A percentile compares a stretch with the other conserved stretches of the same genome.
phyloP scores from a whole-genome alignment of 176 grass and related monocot species.

The Typha latifolia region DNA sequence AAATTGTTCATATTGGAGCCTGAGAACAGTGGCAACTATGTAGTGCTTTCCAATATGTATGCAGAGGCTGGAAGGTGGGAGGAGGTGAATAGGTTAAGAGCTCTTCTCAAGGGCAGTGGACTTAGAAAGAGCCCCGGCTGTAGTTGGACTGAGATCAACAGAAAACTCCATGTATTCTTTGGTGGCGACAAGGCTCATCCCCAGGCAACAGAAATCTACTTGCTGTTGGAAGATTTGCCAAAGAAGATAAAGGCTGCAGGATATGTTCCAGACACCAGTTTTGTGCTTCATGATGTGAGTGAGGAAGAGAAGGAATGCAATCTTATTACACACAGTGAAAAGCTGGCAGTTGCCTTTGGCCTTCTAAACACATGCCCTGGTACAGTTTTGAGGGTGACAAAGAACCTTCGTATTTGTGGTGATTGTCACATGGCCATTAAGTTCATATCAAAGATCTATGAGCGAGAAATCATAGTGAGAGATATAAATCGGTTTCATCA shows the following conservation, averaged over 20 bases:
- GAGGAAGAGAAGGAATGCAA: conserved; percentile 14
- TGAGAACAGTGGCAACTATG: conserved; percentile 16
- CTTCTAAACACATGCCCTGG: conserved; percentile 3
- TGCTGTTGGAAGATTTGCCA: conserved; percentile 8
- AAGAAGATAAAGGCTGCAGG: conserved; percentile 5
- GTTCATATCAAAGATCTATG: conserved; percentile 10
- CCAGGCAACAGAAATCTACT: conserved; percentile 2
- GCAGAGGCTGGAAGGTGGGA: conserved; percentile 17
- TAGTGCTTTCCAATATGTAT: conserved; percentile 23
- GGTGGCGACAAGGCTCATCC: conserved; percentile 6
- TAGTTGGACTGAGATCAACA: conserved; percentile 13
- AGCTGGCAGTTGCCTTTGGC: conserved; percentile 11
- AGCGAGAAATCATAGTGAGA: conserved; percentile 5
- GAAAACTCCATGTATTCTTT: conserved; percentile 2
- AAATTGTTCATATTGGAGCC: conserved; percentile 21
- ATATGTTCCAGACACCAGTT: conserved; percentile 9
- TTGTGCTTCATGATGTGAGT: conserved; percentile 11
- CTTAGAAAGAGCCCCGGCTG: not conserved
- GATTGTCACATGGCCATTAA: conserved; percentile 10
- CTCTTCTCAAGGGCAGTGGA: conserved; percentile 2
- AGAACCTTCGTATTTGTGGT: conserved; percentile 10
- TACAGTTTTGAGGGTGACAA: conserved; percentile 1
- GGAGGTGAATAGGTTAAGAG: conserved; percentile 14
- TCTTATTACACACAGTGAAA: not conserved
- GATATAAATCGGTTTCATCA: conserved; percentile 13